Evolutionary conservation across 169 alveolate species (phyloP), one percentile per base, ranked within the genome.

Genomic region (Eimeria falciformis): DNA sequence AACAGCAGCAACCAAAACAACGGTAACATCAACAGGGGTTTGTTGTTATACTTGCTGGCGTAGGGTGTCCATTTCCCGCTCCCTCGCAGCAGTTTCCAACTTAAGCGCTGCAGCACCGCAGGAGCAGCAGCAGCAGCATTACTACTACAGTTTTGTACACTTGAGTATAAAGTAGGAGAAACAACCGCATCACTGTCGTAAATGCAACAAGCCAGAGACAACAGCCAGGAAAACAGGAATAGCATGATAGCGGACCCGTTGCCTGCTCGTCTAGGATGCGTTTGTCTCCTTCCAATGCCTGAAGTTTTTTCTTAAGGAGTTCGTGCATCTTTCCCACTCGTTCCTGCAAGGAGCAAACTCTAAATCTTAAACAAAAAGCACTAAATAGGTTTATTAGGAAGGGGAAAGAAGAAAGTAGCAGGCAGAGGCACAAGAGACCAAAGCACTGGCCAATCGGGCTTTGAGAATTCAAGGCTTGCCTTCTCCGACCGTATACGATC

Each of bases 201-300:
- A n/a, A n/a, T n/a, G n/a, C n/a, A n/a, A n/a, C n/a, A n/a, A n/a
- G n/a, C n/a, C 11, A 50, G 62, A 12, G 62, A 21, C 62, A 50
- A 50, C 11, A 50, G 23, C 18, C 11, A 50, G 18, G 23, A 50
- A 1, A 1, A 50, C 23, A 50, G 62, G 62, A 21, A 50, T 21
- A 12, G 62, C 1, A 14, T n/a, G 27, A 3, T 29, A 43, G 7
- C 55, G 21, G 5, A 68, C 92, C 53, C 37, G 78, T 62, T 46
- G 83, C 91, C 47, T 91, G 95, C 17, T 90, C 91, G 9, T 92
- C 93, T 50, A 96, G 89, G 37, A 93, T 93, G 78, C 92, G 81
- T 50, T 94, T 89, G 47, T 95, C 97, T 37, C 93, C 93, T 40
- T 96, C 96, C 50, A 92, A 89, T 75, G 93, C 86, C 47, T 93